Evolutionary conservation across 164 flowering plant genomes (phyloP), one percentile per base, ranked within the genome.

Genomic region (Magnolia kwangsiensis): DNA sequence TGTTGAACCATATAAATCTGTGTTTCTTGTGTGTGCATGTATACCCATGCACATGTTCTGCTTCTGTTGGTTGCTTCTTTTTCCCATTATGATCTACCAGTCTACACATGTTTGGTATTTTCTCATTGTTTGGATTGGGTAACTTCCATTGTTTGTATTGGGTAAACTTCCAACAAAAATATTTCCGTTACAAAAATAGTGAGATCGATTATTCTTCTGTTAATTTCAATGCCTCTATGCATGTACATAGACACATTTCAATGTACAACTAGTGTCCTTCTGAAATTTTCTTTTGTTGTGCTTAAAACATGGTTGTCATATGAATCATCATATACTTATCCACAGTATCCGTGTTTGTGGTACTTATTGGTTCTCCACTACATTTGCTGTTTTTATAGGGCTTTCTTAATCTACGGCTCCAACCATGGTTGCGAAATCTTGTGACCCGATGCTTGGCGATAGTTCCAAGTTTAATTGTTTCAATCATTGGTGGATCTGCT

Each of bases 381-480:
- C n/a, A n/a, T 49, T 70, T 70, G 16, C 14, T 70, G 13, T 24
- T 74, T 77, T 63, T 81, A 74, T 51, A 95, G 97, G 98, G 98
- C 2, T 95, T 95, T 85, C 90, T 95, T 64, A 87, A 95, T 79
- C 82, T 95, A 66, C 88, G 97, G 58, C 77, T 95, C 69, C 83
- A 73, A 74, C 97, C 97, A 78, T 95, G 98, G 98, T 5, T 93
- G 55, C 80, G 97, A 51, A 95, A 95, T 84, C 80, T 91, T 20
- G 74, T 91, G 78, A 95, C 98, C 29, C 85, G 98, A 69, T 86
- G 92, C 84, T 83, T 93, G 86, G 98, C 98, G 7, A 95, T 95
- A 74, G 85, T 93, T 71, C 98, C 98, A 51, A 92, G 98, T 87
- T 83, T 95, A 74, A 82, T 90, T 81, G 97, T 95, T 66, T 92